Evolutionary conservation across 2,329 filamentous ascomycete genomes (phyloP).

Genomic region (Dryadomyces sulphureus): DNA sequence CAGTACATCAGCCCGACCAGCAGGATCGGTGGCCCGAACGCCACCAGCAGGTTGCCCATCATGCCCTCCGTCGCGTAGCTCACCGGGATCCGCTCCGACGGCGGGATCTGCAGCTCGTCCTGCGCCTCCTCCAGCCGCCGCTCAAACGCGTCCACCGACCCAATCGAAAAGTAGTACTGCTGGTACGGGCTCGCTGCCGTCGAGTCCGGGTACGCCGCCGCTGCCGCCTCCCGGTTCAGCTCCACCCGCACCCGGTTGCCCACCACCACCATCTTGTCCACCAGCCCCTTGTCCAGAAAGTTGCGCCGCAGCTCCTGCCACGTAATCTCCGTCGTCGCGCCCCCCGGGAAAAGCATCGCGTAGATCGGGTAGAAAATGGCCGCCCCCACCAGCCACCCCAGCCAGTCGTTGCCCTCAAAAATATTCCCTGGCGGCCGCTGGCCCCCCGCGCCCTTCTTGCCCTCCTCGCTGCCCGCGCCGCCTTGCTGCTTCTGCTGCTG

Average conservation of each 20-base stretch:
- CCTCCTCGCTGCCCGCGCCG: constrained; percentile 13
- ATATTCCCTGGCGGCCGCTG: constrained; percentile 12
- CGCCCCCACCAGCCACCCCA: constrained; percentile 29
- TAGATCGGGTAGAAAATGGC: constrained; percentile 28
- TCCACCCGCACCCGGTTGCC: constrained; percentile 61
- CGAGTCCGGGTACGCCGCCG: constrained; percentile 61
- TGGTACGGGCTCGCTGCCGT: constrained; percentile 53
- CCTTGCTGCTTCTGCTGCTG: constrained; percentile 11
- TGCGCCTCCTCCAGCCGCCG: constrained; percentile 78
- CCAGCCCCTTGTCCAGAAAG: constrained; percentile 89
- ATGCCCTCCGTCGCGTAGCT: constrained; percentile 70
- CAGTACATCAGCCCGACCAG: constrained; percentile 74
- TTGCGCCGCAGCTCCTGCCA: constrained; percentile 94
- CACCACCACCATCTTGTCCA: constrained; percentile 80
- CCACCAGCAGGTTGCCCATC: constrained; percentile 55
- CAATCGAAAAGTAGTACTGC: constrained; percentile 89
- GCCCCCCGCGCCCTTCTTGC: constrained; percentile 12
- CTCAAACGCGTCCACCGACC: constrained; percentile 88
- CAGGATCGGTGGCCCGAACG: constrained; percentile 74
- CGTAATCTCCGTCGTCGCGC: constrained; percentile 61
- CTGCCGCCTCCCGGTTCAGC: constrained; percentile 60
- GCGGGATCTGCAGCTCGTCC: constrained; percentile 70
- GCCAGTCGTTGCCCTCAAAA: constrained; percentile 32
- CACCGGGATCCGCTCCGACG: constrained; percentile 80
- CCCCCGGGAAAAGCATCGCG: constrained; percentile 25